phyloP scores from a whole-genome alignment of 345 rosid genomes.

The Acer campestre region DNA sequence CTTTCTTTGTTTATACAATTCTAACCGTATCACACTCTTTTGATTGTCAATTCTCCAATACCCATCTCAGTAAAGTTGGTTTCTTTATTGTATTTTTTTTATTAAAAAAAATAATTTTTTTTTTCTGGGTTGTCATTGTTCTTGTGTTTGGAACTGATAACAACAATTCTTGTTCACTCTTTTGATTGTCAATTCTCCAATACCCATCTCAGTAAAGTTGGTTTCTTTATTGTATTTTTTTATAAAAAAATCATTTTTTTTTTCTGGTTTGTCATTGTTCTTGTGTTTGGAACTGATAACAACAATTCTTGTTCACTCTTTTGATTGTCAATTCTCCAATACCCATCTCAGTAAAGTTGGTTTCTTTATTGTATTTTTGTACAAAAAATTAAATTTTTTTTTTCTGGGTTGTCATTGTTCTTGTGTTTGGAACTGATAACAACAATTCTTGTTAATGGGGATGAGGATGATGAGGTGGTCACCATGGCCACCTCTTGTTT shows the following conservation, averaged over 20 bases:
- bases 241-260: no score
- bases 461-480: constrained; percentile 47
- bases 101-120: no score
- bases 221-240: not conserved
- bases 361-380: not conserved
- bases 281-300: no score
- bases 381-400: not conserved
- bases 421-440: not conserved
- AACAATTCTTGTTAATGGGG: constrained; percentile 30
- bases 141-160: no score
- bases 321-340: not conserved
- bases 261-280: not conserved
- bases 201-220: not conserved
- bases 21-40: not conserved
- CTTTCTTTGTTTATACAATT: not conserved
- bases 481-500: constrained; percentile 45
- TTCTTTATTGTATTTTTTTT: not conserved
- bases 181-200: not conserved
- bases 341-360: not conserved
- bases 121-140: not conserved
- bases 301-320: not conserved
- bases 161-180: not conserved
- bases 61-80: not conserved
- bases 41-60: not conserved
- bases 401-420: not conserved